These are phyloP conservation scores for Echinosophora koreensis DNA, from an alignment of 306 rosid species.

Conservation along the genomic window DNA sequence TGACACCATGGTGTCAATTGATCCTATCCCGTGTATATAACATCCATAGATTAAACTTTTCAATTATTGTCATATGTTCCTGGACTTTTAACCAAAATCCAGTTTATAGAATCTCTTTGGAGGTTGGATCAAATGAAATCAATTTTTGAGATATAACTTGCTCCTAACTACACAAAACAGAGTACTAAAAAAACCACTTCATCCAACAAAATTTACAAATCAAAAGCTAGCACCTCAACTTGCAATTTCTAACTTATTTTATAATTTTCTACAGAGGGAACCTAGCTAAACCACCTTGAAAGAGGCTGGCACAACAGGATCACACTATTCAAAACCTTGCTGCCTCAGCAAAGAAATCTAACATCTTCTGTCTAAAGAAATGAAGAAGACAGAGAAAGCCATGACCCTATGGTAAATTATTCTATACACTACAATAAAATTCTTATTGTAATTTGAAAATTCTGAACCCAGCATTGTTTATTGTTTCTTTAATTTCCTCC, in stretches of 20 bases:
- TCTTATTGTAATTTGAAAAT: conserved; percentile 42
- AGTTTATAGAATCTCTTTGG: no score
- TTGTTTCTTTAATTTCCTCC: conserved; percentile 40
- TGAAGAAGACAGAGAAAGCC: background rate
- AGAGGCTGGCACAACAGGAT: conserved; percentile 9
- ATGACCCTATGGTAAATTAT: background rate
- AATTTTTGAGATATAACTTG: background rate
- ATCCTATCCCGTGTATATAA: no score
- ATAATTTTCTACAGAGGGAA: background rate
- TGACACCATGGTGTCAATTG: no score
- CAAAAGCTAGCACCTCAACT: conserved; percentile 38
- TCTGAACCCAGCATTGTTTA: conserved; percentile 35
- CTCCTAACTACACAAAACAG: background rate
- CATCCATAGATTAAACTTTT: no score
- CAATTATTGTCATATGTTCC: no score
- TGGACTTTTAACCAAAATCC: no score
- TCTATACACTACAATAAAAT: background rate
- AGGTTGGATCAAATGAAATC: no score
- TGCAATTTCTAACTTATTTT: background rate
- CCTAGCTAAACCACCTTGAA: background rate
- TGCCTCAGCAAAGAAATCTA: background rate
- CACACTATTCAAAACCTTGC: conserved; percentile 31
- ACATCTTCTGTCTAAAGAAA: background rate
- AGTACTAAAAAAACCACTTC: no score
- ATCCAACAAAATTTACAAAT: background rate